Conservation (phyloP, 805 yeast genomes). For the Wickerhamomyces canadensis region DNA sequence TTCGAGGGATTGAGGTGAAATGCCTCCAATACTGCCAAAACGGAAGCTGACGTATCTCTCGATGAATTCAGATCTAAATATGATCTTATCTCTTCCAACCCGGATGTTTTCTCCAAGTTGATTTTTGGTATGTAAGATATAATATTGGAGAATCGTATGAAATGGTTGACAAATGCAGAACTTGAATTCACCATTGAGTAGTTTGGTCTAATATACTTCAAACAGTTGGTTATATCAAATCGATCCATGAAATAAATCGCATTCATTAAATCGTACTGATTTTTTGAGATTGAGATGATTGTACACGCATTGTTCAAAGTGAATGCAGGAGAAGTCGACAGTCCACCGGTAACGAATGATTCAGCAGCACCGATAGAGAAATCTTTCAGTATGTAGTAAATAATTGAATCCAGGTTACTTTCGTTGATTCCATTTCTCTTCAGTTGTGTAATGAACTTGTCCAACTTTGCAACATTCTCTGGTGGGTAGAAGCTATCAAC, state of each 20-base stretch:
- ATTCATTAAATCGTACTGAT: constrained; percentile 17
- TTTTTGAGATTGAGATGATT: background rate
- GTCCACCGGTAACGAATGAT: constrained; percentile 4
- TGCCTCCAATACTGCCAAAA: constrained; percentile 13
- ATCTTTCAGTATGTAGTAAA: constrained; percentile 23
- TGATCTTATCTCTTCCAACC: constrained; percentile 7
- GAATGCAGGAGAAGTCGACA: no score
- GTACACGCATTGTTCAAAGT: background rate
- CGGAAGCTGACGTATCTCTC: constrained; percentile 17
- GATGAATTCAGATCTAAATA: constrained; percentile 10
- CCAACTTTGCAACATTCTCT: constrained; percentile 15
- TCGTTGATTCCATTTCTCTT: constrained; percentile 4
- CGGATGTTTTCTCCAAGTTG: constrained; percentile 1
- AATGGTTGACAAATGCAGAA: constrained; percentile 16
- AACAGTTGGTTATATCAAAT: constrained; percentile 15
- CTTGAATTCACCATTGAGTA: constrained; percentile 4
- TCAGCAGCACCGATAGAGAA: constrained; percentile 17
- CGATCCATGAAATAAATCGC: constrained; percentile 21
- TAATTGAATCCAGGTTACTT: constrained; percentile 9
- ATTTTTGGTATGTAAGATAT: constrained; percentile 18
- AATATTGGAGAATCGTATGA: constrained; percentile 18
- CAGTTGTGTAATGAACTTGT: constrained; percentile 10
- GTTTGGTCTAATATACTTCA: constrained; percentile 11
- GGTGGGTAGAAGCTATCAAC: constrained; percentile 20
- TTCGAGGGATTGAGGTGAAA: constrained; percentile 11